Conservation (phyloP, 2,329 filamentous ascomycete genomes). For the Lomentospora prolificans region DNA sequence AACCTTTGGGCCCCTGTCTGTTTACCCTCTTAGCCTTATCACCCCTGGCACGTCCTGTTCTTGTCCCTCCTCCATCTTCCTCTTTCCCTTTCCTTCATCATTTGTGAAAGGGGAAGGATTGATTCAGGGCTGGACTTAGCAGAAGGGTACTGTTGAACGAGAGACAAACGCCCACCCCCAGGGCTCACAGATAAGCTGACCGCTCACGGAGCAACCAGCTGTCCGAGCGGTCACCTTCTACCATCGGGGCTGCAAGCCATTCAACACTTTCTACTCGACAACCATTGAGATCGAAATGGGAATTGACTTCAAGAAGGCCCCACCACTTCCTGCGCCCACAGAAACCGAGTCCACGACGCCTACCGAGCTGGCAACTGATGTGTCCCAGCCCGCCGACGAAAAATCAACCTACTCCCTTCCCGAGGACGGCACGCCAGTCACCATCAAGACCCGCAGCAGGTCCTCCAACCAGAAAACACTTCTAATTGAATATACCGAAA, state of each 20-base stretch:
- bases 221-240: background rate
- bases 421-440: constrained; percentile 83
- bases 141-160: background rate
- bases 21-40: constrained; percentile 6
- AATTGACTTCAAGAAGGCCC: constrained; percentile 44
- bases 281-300: constrained; percentile 36
- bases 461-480: constrained; percentile 70
- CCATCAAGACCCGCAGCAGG: constrained; percentile 61
- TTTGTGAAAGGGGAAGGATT: constrained; percentile 5
- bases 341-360: constrained; percentile 39
- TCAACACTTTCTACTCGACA: background rate
- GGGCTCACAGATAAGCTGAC: background rate
- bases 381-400: constrained; percentile 58
- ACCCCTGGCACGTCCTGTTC: constrained; percentile 1
- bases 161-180: background rate
- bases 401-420: constrained; percentile 72
- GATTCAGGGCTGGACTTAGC: background rate
- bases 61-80: background rate
- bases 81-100: background rate
- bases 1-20: constrained; percentile 1
- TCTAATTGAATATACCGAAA: constrained; percentile 92
- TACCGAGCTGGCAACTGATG: constrained; percentile 56
- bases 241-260: background rate
- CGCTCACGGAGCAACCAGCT: background rate
- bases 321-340: constrained; percentile 69